Evolutionary conservation across 1,284 basidiomycete genomes (phyloP).

Genomic region (Pterula multifida): DNA sequence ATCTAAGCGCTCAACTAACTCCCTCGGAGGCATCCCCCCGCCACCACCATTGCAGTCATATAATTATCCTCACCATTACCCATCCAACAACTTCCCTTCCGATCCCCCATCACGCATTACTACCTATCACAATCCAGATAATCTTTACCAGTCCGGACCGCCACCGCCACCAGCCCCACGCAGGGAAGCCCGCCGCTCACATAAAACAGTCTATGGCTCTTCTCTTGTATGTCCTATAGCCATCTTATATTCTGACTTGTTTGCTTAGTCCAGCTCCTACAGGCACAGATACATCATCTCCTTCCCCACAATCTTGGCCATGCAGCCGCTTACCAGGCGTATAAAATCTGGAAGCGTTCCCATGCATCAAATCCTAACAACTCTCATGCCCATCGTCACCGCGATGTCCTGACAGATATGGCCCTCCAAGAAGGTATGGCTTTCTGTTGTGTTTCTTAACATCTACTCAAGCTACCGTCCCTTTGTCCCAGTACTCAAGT

Average conservation of each 20-base stretch:
- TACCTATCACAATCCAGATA: background rate
- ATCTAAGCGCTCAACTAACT: background rate
- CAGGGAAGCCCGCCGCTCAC: background rate
- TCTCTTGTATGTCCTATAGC: background rate
- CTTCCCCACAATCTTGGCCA: conserved; percentile 45
- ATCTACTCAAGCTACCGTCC: background rate
- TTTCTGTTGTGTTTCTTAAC: no score
- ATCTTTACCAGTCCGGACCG: background rate
- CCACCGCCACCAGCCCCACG: background rate
- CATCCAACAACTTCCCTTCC: background rate
- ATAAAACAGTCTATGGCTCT: background rate
- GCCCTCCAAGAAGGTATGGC: conserved; percentile 1
- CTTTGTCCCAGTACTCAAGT: background rate
- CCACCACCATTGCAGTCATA: no score
- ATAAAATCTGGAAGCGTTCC: conserved; percentile 36
- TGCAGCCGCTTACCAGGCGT: conserved; percentile 60
- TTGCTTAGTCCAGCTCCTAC: background rate
- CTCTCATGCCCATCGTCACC: background rate
- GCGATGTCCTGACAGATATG: background rate
- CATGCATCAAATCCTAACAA: background rate
- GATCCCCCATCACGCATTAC: background rate
- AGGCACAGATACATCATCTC: conserved; percentile 35
- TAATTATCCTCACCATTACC: background rate
- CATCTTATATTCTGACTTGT: background rate
- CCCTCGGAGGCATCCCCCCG: background rate